Conservation (phyloP, 768 basidiomycete species). For the Punctularia strigosozonata region DNA sequence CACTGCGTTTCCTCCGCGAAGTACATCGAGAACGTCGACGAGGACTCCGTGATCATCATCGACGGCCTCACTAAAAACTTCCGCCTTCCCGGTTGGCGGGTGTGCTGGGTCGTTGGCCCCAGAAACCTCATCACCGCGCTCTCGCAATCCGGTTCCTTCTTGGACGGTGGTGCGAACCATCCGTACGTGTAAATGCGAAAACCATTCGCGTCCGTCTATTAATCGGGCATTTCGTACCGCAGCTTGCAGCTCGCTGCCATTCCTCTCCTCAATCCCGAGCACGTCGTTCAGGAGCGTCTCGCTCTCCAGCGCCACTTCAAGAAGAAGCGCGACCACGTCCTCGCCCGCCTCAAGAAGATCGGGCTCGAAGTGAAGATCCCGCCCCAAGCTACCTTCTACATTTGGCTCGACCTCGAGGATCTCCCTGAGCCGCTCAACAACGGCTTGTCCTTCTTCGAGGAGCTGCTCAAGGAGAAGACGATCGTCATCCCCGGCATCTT, state of each 20-base stretch:
- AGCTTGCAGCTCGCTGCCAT: constrained; percentile 85
- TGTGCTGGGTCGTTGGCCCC: constrained; percentile 90
- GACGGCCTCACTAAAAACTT: constrained; percentile 95
- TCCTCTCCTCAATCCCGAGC: constrained; percentile 62
- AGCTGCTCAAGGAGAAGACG: constrained; percentile 80
- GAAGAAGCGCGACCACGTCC: constrained; percentile 81
- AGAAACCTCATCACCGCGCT: constrained; percentile 82
- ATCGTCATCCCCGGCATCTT: constrained; percentile 89
- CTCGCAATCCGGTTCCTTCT: constrained; percentile 88
- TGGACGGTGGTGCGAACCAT: constrained; percentile 92
- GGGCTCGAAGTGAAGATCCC: constrained; percentile 69
- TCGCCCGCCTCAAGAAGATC: constrained; percentile 67
- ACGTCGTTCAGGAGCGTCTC: constrained; percentile 57
- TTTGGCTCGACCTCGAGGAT: constrained; percentile 81
- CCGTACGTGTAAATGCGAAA: constrained; percentile 39
- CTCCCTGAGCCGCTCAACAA: constrained; percentile 79
- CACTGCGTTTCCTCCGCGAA: constrained; percentile 72
- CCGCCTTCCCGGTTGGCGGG: constrained; percentile 90
- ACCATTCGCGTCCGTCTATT: not conserved
- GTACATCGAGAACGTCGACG: constrained; percentile 80
- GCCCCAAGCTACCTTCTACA: constrained; percentile 81
- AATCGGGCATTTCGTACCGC: not conserved
- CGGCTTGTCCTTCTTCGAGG: constrained; percentile 92
- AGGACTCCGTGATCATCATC: constrained; percentile 75
- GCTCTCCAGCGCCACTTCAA: constrained; percentile 89